These are phyloP conservation scores for Waltergamsia citrina DNA, from an alignment of 2,329 filamentous ascomycete genomes.

Conservation along the genomic window DNA sequence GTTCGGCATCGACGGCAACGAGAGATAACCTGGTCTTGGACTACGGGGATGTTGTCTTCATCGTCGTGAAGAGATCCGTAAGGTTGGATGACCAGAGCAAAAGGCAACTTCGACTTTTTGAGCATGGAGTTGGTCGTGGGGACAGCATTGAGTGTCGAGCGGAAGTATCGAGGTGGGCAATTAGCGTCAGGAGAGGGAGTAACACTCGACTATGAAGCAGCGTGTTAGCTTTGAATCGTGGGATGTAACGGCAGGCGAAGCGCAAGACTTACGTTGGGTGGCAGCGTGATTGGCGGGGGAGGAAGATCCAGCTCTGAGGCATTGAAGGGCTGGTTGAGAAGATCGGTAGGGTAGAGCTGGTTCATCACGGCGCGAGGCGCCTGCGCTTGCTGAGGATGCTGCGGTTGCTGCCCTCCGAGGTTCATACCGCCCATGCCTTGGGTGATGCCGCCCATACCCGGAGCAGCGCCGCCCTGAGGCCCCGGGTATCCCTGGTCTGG, in stretches of 20 bases:
- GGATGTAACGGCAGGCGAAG: neutral
- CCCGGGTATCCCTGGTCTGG: constrained; percentile 56
- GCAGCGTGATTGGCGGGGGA: constrained; percentile 83
- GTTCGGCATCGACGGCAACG: constrained; percentile 91
- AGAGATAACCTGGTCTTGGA: constrained; percentile 95
- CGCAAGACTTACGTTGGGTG: constrained; percentile 67
- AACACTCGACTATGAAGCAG: constrained; percentile 59
- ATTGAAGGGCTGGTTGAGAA: constrained; percentile 88
- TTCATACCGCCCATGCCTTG: constrained; percentile 82
- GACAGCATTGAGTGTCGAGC: constrained; percentile 89
- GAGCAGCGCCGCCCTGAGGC: constrained; percentile 19
- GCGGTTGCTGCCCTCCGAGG: constrained; percentile 48
- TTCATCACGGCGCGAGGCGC: constrained; percentile 52
- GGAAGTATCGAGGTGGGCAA: constrained; percentile 86
- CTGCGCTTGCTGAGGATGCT: constrained; percentile 31
- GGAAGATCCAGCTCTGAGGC: constrained; percentile 86
- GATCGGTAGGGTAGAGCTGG: constrained; percentile 84
- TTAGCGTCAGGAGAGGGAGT: constrained; percentile 88
- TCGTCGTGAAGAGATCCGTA: constrained; percentile 88
- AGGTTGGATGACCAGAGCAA: constrained; percentile 91
- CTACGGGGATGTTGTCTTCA: constrained; percentile 82
- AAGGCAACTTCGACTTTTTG: constrained; percentile 94
- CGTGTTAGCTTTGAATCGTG: neutral
- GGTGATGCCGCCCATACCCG: constrained; percentile 62
- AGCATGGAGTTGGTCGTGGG: constrained; percentile 86